These are phyloP conservation scores for Fusarium concolor DNA, from an alignment of 2,329 filamentous ascomycete species.

Conservation along the genomic window DNA sequence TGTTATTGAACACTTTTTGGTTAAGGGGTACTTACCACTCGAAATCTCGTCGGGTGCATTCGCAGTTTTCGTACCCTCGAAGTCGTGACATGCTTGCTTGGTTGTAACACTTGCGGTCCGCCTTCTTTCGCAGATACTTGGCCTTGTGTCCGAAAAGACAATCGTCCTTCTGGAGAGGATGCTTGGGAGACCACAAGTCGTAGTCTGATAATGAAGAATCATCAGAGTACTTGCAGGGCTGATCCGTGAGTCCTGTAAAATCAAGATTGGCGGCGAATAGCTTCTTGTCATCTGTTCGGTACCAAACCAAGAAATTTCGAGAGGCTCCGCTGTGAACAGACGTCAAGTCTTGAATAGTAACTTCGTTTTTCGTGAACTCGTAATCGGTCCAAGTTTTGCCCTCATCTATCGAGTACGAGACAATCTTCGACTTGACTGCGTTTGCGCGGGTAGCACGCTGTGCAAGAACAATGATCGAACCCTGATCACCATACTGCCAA, in stretches of 20 bases:
- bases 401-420: conserved; percentile 84
- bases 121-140: conserved; percentile 90
- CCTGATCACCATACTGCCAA: conserved; percentile 97
- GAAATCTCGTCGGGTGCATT: conserved; percentile 85
- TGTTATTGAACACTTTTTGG: neutral
- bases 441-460: conserved; percentile 76
- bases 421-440: conserved; percentile 71
- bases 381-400: conserved; percentile 83
- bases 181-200: conserved; percentile 85
- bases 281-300: conserved; percentile 65
- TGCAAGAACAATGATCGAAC: conserved; percentile 90
- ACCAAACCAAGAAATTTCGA: conserved; percentile 93
- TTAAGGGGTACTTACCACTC: conserved; percentile 77
- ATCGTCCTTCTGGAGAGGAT: conserved; percentile 80
- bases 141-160: conserved; percentile 94
- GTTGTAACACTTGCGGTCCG: conserved; percentile 84
- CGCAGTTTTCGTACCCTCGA: conserved; percentile 81
- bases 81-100: conserved; percentile 76
- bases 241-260: conserved; percentile 83
- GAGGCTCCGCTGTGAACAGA: conserved; percentile 91
- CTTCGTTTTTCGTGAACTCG: conserved; percentile 76
- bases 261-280: conserved; percentile 86
- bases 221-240: conserved; percentile 77
- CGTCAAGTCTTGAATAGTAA: conserved; percentile 82
- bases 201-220: conserved; percentile 72